Percentiles rank a stretch among this genome's conserved stretches.
These are phyloP conservation scores for Penicillium chermesinum DNA, from an alignment of 495 filamentous ascomycete genomes.

Conservation along the genomic window DNA sequence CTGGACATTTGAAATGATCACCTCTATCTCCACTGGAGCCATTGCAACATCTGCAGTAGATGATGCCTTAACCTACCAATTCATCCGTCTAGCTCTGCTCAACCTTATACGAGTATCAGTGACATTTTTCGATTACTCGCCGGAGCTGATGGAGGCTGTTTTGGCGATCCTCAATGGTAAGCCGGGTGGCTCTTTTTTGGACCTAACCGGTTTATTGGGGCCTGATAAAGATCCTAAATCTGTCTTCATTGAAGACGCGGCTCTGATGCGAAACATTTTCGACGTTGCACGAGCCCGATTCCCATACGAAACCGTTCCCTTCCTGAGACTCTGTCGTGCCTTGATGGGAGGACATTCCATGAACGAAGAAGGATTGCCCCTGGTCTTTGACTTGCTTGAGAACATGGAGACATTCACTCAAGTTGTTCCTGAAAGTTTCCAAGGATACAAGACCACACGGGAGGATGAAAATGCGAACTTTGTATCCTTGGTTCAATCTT, in stretches of 20 bases:
- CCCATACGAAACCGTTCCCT: constrained; percentile 81
- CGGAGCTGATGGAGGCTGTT: constrained; percentile 57
- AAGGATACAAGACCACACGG: constrained; percentile 64
- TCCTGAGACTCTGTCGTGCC: constrained; percentile 61
- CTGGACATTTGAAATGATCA: constrained; percentile 58
- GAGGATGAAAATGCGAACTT: constrained; percentile 81
- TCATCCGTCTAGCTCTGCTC: constrained; percentile 55
- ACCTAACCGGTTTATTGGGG: constrained; percentile 27
- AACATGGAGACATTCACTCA: constrained; percentile 69
- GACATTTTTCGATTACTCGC: constrained; percentile 57
- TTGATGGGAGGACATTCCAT: constrained; percentile 37
- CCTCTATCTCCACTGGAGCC: constrained; percentile 46
- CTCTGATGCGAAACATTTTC: constrained; percentile 53
- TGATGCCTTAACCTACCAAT: constrained; percentile 32
- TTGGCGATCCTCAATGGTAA: constrained; percentile 52
- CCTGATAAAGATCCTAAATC: constrained; percentile 43
- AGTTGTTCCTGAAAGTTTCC: constrained; percentile 57
- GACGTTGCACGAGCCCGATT: constrained; percentile 64
- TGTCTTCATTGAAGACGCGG: constrained; percentile 49
- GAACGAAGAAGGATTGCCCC: constrained; percentile 46
- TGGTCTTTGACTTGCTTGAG: constrained; percentile 52
- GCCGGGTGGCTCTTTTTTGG: constrained; percentile 22
- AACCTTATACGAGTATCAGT: constrained; percentile 58
- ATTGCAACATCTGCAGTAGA: constrained; percentile 37
- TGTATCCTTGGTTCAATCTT: constrained; percentile 36